phyloP scores from a whole-genome alignment of 106 monocot genomes.

The Platanthera zijinensis region DNA sequence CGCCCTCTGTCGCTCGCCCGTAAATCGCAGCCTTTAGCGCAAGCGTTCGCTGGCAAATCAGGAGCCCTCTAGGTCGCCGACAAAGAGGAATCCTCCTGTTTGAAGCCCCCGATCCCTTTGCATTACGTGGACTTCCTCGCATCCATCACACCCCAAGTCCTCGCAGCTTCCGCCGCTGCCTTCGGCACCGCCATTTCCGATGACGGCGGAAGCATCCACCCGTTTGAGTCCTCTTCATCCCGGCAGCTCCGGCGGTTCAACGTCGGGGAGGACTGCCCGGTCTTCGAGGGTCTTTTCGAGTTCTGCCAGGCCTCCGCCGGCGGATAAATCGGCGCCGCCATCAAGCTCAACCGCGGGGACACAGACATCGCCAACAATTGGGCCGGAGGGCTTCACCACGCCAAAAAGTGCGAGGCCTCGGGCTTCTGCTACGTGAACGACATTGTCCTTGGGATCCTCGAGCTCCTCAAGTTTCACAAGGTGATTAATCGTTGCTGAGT shows the following conservation, averaged over 20 bases:
- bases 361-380: constrained; percentile 24
- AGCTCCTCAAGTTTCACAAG: constrained; percentile 21
- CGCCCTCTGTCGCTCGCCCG: too few relatives aligned
- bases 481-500: background rate
- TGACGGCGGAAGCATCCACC: background rate
- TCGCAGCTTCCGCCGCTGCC: background rate
- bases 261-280: constrained; percentile 22
- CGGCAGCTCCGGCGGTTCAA: constrained; percentile 18
- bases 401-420: constrained; percentile 28
- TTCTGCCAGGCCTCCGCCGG: constrained; percentile 27
- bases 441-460: constrained; percentile 21
- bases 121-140: constrained; percentile 25
- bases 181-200: background rate
- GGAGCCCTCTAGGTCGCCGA: too few relatives aligned
- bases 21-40: too few relatives aligned
- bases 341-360: constrained; percentile 14
- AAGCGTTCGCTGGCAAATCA: too few relatives aligned
- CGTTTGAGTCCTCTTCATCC: background rate
- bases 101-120: too few relatives aligned
- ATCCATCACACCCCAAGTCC: constrained; percentile 5
- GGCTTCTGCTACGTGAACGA: constrained; percentile 25
- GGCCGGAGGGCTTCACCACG: constrained; percentile 22
- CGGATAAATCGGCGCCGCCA: constrained; percentile 16
- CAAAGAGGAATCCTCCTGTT: too few relatives aligned
- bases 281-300: constrained; percentile 22